Percentiles rank a stretch among this genome's conserved stretches.
Evolutionary conservation across 352 stramenopile genomes (phyloP).

Genomic region (Phytophthora multivora): DNA sequence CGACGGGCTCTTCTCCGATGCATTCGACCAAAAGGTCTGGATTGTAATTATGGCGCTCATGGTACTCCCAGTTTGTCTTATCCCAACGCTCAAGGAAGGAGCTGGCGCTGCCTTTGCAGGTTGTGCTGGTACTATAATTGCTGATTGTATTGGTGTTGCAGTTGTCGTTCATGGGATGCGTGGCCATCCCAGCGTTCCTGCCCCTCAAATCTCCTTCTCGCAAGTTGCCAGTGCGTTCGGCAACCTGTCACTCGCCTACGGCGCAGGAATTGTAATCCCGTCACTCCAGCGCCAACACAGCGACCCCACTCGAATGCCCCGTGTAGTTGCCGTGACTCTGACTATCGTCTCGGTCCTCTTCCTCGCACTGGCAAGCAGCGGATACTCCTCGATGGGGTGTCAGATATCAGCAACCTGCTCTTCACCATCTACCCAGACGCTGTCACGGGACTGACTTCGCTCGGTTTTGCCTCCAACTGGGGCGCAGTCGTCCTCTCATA

Average conservation of each 20-base stretch:
- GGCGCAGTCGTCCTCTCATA: slow-evolving; percentile 32
- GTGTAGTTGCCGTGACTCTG: slow-evolving; percentile 53
- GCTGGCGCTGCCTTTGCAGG: slow-evolving; percentile 39
- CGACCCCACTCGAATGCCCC: slow-evolving; percentile 54
- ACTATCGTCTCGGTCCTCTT: slow-evolving; percentile 52
- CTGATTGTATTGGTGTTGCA: slow-evolving; percentile 44
- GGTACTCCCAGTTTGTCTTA: slow-evolving; percentile 44
- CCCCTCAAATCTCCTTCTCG: slow-evolving; percentile 46
- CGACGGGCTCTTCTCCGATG: slow-evolving; percentile 35
- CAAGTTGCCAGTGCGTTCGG: slow-evolving; percentile 54
- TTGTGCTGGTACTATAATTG: slow-evolving; percentile 45
- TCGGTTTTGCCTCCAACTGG: slow-evolving; percentile 40
- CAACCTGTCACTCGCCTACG: slow-evolving; percentile 44
- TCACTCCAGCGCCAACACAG: slow-evolving; percentile 56
- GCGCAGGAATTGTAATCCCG: slow-evolving; percentile 51
- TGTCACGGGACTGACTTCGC: slow-evolving; percentile 15
- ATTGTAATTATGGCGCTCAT: slow-evolving; percentile 49
- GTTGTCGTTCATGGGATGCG: slow-evolving; percentile 53
- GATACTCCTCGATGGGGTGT: slow-evolving; percentile 55
- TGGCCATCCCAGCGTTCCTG: slow-evolving; percentile 42
- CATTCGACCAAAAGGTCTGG: slow-evolving; percentile 39
- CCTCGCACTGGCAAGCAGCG: slow-evolving; percentile 39
- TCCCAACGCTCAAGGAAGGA: slow-evolving; percentile 47
- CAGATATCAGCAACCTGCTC: slow-evolving; percentile 61
- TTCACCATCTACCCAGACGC: slow-evolving; percentile 54